A percentile compares a stretch with the other conserved stretches of the same genome.
Conservation (phyloP, 495 filamentous ascomycete genomes). For the Barbatosphaeria neglecta region DNA sequence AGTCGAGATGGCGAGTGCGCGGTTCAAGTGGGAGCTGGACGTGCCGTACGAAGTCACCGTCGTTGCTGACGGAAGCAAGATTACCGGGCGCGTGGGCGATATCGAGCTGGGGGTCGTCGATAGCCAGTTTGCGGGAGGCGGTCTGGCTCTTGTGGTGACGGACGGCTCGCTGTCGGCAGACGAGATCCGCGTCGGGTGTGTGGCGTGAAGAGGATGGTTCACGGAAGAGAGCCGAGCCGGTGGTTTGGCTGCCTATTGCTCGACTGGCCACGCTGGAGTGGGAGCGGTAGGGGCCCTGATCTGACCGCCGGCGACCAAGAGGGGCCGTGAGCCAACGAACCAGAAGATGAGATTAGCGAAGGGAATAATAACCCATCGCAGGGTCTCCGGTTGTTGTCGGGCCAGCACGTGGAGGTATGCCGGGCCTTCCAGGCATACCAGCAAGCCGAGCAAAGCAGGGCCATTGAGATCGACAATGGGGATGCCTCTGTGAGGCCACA, state of each 20-base stretch:
- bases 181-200: slow-evolving; percentile 5
- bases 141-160: slow-evolving; percentile 9
- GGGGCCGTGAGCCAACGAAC: too few species aligned
- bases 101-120: slow-evolving; percentile 4
- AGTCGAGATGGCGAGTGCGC: slow-evolving; percentile 2
- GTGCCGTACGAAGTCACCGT: slow-evolving; percentile 8
- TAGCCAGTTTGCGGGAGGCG: slow-evolving; percentile 7
- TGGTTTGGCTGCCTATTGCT: neutral
- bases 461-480: neutral
- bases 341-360: neutral
- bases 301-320: too few species aligned
- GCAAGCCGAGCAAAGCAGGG: too few species aligned
- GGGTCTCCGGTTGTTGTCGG: too few species aligned
- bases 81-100: slow-evolving; percentile 5
- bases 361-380: too few species aligned
- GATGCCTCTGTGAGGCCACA: neutral
- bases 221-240: neutral
- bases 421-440: too few species aligned
- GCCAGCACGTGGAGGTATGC: too few species aligned
- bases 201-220: neutral
- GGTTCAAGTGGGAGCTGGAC: slow-evolving; percentile 13
- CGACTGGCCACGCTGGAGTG: too few species aligned
- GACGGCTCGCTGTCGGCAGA: slow-evolving; percentile 10
- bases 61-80: neutral
- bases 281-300: too few species aligned